Percentiles rank a stretch among this genome's conserved stretches.
These are phyloP conservation scores for Truncatella angustata DNA, from an alignment of 2,329 filamentous ascomycete species.

Conservation along the genomic window DNA sequence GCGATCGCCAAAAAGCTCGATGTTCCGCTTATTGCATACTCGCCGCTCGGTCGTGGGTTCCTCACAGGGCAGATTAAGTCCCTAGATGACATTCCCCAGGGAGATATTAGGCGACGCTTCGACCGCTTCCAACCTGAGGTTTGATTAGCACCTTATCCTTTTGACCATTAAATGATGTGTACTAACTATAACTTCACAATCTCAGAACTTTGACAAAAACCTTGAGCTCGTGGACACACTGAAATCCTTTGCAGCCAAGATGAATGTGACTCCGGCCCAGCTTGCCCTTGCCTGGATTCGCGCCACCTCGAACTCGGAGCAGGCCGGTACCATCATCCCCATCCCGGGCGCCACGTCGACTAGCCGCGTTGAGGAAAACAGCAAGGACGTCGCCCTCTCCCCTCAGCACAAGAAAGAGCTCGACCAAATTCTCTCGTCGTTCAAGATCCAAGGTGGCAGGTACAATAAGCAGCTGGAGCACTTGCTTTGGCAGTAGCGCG, in stretches of 20 bases:
- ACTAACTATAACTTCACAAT: no score
- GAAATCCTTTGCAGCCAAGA: conserved; percentile 46
- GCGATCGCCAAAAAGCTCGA: conserved; percentile 47
- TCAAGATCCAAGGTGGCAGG: conserved; percentile 7
- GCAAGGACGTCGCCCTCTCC: conserved; percentile 18
- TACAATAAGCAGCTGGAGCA: conserved; percentile 5
- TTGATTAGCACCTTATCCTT: background rate
- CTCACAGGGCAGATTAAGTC: conserved; percentile 49
- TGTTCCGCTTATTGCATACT: conserved; percentile 54
- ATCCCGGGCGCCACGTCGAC: conserved; percentile 31
- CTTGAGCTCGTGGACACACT: conserved; percentile 51
- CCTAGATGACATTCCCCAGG: conserved; percentile 43
- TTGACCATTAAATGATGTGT: background rate
- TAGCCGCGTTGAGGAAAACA: conserved; percentile 30
- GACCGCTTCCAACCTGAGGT: conserved; percentile 47
- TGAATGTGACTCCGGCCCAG: conserved; percentile 54
- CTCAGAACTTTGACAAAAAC: conserved; percentile 53
- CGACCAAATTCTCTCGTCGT: conserved; percentile 2
- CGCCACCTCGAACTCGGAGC: conserved; percentile 26
- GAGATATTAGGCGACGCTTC: conserved; percentile 43
- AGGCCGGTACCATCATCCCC: conserved; percentile 39
- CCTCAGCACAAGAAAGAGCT: conserved; percentile 7
- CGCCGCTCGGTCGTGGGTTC: conserved; percentile 58
- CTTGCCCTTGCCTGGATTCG: conserved; percentile 61
- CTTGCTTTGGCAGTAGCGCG: background rate